Base-by-base conservation (phyloP, 2,329 filamentous ascomycete genomes). In the Monilinia fructigena region DNA sequence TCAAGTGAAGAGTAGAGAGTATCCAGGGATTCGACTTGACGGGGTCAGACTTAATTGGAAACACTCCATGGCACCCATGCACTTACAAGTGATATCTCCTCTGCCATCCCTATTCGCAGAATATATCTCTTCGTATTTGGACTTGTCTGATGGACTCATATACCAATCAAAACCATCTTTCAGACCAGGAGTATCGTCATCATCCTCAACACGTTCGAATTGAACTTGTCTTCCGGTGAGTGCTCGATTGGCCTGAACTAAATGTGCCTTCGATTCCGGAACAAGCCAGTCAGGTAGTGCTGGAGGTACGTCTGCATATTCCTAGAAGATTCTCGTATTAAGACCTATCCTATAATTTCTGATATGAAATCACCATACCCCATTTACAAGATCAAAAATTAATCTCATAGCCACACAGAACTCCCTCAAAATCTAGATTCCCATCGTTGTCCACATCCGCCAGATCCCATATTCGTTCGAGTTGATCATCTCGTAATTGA, bases 111-210 rank as follows among this genome's bases (percentile, higher is more conserved):
- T 87, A 80, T 93, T 96, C 74, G 96, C 93, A 70, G 90, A 90
- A 80, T 98, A 99, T 79, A 99, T 99, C 74, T 94, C 92, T 79
- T 97, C 93, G 80, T 99, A 99, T 79, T 97, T 98, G 70, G 86
- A 77, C 80, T 96, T 96, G 80, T 99, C 93, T 40, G 82, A 79
- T 0, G 95, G 95, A 68, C 88, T 93, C 92, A 99, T 99, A 81
- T 99, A 99, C 95, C 95, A 99, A 78, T 99, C 95, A 78, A 99
- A 99, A 16, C 94, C 94, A 78, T 97, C 93, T 77, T 96, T 96
- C 69, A 99, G 82, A 0, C 93, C 93, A 1, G 88, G 86, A 4
- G 89, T 87, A 72, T 97, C 93, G 70, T 89, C 86, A 68, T 96
- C 91, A 72, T 93, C 90, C 65, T 93, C 90, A 68, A 96, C 87